phyloP scores from a whole-genome alignment of 768 basidiomycete species.

The Coprinopsis sp. region DNA sequence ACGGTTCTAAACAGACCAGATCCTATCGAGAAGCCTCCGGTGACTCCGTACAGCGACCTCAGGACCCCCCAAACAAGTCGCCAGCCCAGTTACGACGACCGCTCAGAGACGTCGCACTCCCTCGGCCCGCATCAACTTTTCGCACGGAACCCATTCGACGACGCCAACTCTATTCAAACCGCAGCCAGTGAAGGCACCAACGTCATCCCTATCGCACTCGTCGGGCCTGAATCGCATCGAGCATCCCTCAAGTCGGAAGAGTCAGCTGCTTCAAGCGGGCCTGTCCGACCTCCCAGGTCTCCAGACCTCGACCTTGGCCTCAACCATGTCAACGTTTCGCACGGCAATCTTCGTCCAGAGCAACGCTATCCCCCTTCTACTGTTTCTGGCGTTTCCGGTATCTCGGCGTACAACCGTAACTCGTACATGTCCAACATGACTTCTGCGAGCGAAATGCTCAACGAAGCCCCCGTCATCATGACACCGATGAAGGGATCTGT shows the following conservation, averaged over 20 bases:
- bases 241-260: conserved; percentile 26
- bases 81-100: conserved; percentile 4
- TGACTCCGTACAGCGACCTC: conserved; percentile 21
- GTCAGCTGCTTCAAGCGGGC: conserved; percentile 38
- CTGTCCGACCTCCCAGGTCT: conserved; percentile 52
- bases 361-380: conserved; percentile 42
- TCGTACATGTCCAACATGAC: conserved; percentile 76
- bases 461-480: conserved; percentile 79
- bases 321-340: conserved; percentile 58
- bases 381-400: conserved; percentile 52
- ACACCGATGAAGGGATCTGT: conserved; percentile 68
- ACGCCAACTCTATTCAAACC: conserved; percentile 77
- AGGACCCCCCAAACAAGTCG: conserved; percentile 26
- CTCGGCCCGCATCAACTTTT: conserved; percentile 3
- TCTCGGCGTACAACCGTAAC: conserved; percentile 48
- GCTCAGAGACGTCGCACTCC: conserved; percentile 22
- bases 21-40: conserved; percentile 59
- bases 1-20: conserved; percentile 81
- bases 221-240: conserved; percentile 51
- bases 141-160: conserved; percentile 64
- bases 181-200: conserved; percentile 77
- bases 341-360: conserved; percentile 40
- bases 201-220: conserved; percentile 82
- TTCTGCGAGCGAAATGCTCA: conserved; percentile 73
- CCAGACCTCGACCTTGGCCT: conserved; percentile 60